Percentiles rank a stretch among this genome's conserved stretches.
These are phyloP conservation scores for Rhododendron ovatum DNA, from an alignment of 148 eudicot genomes.

Conservation along the genomic window DNA sequence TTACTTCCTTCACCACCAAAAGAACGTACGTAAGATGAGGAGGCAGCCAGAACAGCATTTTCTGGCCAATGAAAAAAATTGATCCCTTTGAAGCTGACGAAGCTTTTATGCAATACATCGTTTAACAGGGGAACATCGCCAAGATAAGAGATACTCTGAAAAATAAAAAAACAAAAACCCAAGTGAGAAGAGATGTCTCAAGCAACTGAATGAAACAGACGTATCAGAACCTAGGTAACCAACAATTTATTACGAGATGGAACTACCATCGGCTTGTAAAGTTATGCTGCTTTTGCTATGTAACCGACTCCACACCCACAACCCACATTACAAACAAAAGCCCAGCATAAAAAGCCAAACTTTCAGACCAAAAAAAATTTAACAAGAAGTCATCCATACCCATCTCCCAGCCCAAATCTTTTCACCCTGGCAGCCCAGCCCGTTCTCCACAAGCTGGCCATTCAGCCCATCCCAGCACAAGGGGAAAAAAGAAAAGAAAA, in stretches of 20 bases:
- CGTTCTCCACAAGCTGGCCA: too few species aligned
- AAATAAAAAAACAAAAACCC: not conserved
- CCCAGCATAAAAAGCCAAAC: too few species aligned
- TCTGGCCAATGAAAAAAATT: constrained; percentile 39
- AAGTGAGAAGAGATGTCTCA: not conserved
- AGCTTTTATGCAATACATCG: constrained; percentile 38
- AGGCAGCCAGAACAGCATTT: constrained; percentile 36
- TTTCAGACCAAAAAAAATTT: too few species aligned
- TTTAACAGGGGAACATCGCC: constrained; percentile 23
- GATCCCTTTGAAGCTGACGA: constrained; percentile 29
- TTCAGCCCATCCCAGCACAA: too few species aligned
- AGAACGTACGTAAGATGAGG: constrained; percentile 38
- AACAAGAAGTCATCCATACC: too few species aligned
- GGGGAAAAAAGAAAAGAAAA: too few species aligned
- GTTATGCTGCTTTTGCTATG: not conserved
- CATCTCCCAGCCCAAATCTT: too few species aligned
- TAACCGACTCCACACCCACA: too few species aligned
- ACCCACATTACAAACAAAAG: too few species aligned
- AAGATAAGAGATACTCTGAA: constrained; percentile 20
- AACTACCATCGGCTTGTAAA: not conserved
- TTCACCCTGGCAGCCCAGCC: too few species aligned
- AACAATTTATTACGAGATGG: not conserved
- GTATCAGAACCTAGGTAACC: not conserved
- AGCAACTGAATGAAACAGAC: not conserved
- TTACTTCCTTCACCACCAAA: constrained; percentile 42